phyloP scores from a whole-genome alignment of 2,329 filamentous ascomycete species.

The Chaetomium sp. region DNA sequence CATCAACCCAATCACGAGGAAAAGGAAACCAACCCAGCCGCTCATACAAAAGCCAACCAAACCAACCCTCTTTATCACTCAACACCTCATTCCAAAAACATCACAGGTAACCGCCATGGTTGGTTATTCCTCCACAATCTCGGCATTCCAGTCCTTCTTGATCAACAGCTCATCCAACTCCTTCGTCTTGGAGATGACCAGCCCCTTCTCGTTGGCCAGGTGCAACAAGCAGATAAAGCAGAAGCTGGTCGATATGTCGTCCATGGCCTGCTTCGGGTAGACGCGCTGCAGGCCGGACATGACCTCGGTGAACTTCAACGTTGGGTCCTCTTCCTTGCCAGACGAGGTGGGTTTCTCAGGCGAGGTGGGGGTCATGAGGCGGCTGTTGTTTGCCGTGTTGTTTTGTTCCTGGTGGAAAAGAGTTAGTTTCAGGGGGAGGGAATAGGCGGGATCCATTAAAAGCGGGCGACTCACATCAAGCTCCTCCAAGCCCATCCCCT shows the following conservation, averaged over 20 bases:
- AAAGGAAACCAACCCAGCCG: conserved; percentile 2
- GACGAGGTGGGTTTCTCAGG: conserved; percentile 37
- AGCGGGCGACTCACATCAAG: conserved; percentile 50
- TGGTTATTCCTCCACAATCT: conserved; percentile 46
- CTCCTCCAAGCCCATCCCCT: conserved; percentile 61
- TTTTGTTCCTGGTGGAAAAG: background rate
- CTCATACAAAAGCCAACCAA: background rate
- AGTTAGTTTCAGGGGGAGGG: background rate
- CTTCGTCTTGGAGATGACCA: conserved; percentile 69
- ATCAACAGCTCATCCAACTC: conserved; percentile 63
- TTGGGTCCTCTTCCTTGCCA: conserved; percentile 45
- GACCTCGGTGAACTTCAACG: conserved; percentile 83
- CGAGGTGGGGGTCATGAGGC: conserved; percentile 24
- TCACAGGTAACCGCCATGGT: background rate
- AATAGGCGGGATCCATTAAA: background rate
- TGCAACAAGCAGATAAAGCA: conserved; percentile 95
- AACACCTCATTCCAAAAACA: background rate
- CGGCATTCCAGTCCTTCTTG: conserved; percentile 63
- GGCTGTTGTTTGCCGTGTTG: conserved; percentile 12
- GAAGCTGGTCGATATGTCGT: conserved; percentile 89
- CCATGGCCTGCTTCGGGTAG: conserved; percentile 83
- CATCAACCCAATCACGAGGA: background rate
- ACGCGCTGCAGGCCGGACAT: conserved; percentile 87
- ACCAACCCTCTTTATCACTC: background rate
- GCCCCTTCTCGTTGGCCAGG: conserved; percentile 88